Conservation (phyloP, 306 rosid species). For the Vigna radiata region DNA sequence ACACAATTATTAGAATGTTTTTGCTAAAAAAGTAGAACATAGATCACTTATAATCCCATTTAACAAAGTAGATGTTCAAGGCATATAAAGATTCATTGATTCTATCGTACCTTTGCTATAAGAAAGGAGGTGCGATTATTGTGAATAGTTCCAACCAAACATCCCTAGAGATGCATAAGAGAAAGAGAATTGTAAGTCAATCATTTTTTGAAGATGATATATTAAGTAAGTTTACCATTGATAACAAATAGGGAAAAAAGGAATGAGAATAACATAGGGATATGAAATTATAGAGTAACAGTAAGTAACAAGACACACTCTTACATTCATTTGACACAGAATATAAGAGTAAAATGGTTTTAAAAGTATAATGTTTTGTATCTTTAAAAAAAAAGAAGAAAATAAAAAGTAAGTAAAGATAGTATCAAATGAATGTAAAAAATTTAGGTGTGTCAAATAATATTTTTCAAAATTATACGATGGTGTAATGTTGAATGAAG, state of each 20-base stretch:
- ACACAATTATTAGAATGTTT: background rate
- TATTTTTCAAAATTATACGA: too few relatives aligned
- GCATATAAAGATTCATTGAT: too few relatives aligned
- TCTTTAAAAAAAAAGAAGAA: too few relatives aligned
- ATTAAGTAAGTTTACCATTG: background rate
- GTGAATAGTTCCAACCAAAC: background rate
- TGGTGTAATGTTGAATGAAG: background rate
- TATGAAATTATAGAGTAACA: too few relatives aligned
- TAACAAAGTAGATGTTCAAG: background rate
- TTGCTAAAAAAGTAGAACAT: background rate
- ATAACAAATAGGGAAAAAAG: too few relatives aligned
- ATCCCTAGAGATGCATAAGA: slow-evolving; percentile 38
- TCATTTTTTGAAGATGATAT: background rate
- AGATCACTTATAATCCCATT: background rate
- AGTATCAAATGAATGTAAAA: too few relatives aligned
- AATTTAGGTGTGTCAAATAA: too few relatives aligned
- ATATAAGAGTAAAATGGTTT: too few relatives aligned
- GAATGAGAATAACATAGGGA: background rate
- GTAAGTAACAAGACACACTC: too few relatives aligned
- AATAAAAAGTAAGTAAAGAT: too few relatives aligned
- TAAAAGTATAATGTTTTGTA: too few relatives aligned
- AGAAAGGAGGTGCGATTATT: background rate
- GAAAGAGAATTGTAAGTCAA: background rate
- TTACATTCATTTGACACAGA: too few relatives aligned
- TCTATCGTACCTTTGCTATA: slow-evolving; percentile 38